Conservation (phyloP, 2,329 filamentous ascomycete genomes). For the Kalmusia sp. region DNA sequence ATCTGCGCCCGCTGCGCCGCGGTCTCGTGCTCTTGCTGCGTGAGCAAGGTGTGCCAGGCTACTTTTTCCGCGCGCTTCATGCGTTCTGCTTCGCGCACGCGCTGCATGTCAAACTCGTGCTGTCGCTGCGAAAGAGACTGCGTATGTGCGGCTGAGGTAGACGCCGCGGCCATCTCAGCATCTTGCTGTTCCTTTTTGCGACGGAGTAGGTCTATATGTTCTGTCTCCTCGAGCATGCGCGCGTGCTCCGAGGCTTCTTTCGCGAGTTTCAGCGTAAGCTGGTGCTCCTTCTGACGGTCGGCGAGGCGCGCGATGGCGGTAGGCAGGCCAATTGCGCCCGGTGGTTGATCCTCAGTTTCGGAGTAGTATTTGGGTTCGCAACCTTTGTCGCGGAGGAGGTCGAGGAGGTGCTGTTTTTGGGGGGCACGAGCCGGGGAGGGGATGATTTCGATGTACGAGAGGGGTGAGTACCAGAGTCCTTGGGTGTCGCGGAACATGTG, state of each 20-base stretch:
- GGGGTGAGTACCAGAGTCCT: conserved; percentile 67
- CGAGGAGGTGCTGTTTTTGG: conserved; percentile 29
- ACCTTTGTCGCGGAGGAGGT: conserved; percentile 43
- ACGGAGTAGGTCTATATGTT: conserved; percentile 35
- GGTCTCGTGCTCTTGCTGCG: conserved; percentile 39
- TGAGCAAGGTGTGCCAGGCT: conserved; percentile 35
- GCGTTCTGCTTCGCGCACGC: conserved; percentile 36
- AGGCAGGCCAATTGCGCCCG: conserved; percentile 45
- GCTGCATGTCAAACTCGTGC: conserved; percentile 41
- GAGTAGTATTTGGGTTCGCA: conserved; percentile 42
- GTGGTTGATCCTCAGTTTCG: conserved; percentile 44
- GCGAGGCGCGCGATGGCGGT: conserved; percentile 34
- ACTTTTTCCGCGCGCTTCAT: conserved; percentile 40
- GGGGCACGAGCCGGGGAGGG: conserved; percentile 25
- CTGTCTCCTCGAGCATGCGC: conserved; percentile 36
- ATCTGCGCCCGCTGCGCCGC: conserved; percentile 24
- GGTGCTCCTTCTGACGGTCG: conserved; percentile 40
- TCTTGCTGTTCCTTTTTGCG: conserved; percentile 36
- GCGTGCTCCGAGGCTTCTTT: conserved; percentile 35
- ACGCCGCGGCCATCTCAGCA: conserved; percentile 28
- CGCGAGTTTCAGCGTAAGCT: conserved; percentile 33
- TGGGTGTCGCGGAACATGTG: conserved; percentile 52
- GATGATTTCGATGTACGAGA: conserved; percentile 63
- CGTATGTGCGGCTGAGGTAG: conserved; percentile 25
- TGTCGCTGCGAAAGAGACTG: conserved; percentile 35